Base-by-base conservation (phyloP, 2,329 filamentous ascomycete species). In the Aspergillus sp. region DNA sequence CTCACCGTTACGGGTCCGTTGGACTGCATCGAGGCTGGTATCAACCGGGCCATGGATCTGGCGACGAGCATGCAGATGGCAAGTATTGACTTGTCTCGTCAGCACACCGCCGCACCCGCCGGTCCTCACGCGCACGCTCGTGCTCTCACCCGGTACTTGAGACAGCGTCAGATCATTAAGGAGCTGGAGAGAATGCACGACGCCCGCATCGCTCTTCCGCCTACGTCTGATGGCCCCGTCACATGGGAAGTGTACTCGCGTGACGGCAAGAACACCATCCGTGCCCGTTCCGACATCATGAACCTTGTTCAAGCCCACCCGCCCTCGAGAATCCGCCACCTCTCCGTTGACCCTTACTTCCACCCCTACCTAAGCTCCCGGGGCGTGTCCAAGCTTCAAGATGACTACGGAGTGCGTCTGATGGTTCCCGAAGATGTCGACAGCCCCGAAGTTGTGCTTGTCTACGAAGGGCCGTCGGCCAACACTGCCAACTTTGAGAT, bases 241-340 rank as follows among this genome's bases (percentile, higher is more conserved):
- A 84, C 84, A 0, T 95, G 90, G 89, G 85, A 95, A 65, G 80
- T 97, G 47, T 95, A 90, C 69, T 88, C 88, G 5, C 81, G 86
- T 33, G 87, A 95, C 60, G 84, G 85, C 55, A 94, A 93, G 75
- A 94, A 90, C 63, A 73, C 71, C 6, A 72, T 75, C 38, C 71
- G 70, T 46, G 74, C 74, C 32, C 68, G 72, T 20, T 74, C 72
- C 33, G 74, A 76, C 54, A 74, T 76, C 46, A 67, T 72, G 60
- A 74, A 72, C 52, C 61, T 76, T 32, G 65, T 75, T 19, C 70
- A 74, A 49, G 74, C 74, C 45, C 72, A 74, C 51, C 74, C 74
- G 19, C 71, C 74, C 2, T 60, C 71, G 9, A 67, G 70, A 48
- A 57, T 76, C 37, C 66, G 68, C 30, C 64, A 73, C 30, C 58